Conservation (phyloP, 257 asterid species). For the Osmanthus fragrans region DNA sequence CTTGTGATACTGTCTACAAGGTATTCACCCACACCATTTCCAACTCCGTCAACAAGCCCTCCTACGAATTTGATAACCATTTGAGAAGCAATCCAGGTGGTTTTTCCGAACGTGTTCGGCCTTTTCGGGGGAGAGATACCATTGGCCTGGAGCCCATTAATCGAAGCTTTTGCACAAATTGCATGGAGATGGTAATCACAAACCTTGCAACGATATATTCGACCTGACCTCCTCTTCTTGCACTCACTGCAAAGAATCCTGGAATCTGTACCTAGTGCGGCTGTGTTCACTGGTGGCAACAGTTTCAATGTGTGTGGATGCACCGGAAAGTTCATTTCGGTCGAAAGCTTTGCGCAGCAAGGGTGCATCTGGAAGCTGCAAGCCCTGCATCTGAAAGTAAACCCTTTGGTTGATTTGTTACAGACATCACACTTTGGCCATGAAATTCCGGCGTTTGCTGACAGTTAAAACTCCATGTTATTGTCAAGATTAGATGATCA, state of each 20-base stretch:
- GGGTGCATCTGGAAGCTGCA: conserved; percentile 95
- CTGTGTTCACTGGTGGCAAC: too few relatives aligned
- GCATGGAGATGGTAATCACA: conserved; percentile 80
- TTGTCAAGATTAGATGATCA: too few relatives aligned
- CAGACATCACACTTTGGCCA: too few relatives aligned
- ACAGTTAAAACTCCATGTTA: too few relatives aligned
- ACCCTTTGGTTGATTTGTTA: too few relatives aligned
- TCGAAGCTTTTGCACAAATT: conserved; percentile 58
- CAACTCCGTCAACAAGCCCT: too few relatives aligned
- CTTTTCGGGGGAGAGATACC: conserved; percentile 59
- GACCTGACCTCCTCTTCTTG: conserved; percentile 55
- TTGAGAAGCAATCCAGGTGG: conserved; percentile 71
- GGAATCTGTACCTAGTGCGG: conserved; percentile 25
- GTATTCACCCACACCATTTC: too few relatives aligned
- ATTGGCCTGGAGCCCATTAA: conserved; percentile 69
- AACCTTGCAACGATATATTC: conserved; percentile 64
- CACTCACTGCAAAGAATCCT: conserved; percentile 48
- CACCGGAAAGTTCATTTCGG: conserved; percentile 36
- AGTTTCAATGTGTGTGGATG: conserved; percentile 61
- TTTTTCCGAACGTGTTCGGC: conserved; percentile 62
- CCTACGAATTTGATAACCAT: conserved; percentile 68
- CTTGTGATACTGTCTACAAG: conserved; percentile 50
- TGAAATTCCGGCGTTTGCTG: too few relatives aligned
- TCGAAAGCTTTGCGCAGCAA: conserved; percentile 74
- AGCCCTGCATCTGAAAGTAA: conserved; percentile 77